Evolutionary conservation across 257 asterid genomes (phyloP).

Genomic region (Mitragyna speciosa): DNA sequence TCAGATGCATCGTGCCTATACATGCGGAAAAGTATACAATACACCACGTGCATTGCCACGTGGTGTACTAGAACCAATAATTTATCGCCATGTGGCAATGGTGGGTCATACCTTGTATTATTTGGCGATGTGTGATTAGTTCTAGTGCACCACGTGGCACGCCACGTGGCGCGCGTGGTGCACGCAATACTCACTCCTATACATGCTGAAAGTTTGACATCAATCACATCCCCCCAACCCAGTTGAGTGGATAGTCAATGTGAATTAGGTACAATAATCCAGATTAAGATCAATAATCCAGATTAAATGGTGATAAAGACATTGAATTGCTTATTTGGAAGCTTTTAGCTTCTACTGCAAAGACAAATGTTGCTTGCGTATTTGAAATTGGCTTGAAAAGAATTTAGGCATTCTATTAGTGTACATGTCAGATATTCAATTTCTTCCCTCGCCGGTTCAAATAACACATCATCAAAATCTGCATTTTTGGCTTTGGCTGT

Average conservation of each 20-base stretch:
- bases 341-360: background rate
- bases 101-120: too few species aligned
- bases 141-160: too few species aligned
- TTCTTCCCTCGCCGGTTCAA: background rate
- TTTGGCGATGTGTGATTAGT: too few species aligned
- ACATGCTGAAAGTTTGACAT: background rate
- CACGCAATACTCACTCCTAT: too few species aligned
- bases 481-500: constrained; percentile 53
- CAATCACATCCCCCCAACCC: background rate
- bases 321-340: constrained; percentile 7
- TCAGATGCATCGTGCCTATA: background rate
- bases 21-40: too few species aligned
- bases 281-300: constrained; percentile 6
- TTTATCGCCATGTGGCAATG: too few species aligned
- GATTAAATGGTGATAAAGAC: constrained; percentile 1
- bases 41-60: too few species aligned
- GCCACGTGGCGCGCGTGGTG: too few species aligned
- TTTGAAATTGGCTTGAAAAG: constrained; percentile 12
- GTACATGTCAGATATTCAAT: background rate
- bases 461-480: constrained; percentile 34
- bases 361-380: background rate
- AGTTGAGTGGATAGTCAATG: background rate
- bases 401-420: background rate
- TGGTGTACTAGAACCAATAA: too few species aligned
- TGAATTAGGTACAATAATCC: background rate